Evolutionary conservation across 352 stramenopile genomes (phyloP), one percentile per base, ranked within the genome.

Genomic region (Pythium coloratum): DNA sequence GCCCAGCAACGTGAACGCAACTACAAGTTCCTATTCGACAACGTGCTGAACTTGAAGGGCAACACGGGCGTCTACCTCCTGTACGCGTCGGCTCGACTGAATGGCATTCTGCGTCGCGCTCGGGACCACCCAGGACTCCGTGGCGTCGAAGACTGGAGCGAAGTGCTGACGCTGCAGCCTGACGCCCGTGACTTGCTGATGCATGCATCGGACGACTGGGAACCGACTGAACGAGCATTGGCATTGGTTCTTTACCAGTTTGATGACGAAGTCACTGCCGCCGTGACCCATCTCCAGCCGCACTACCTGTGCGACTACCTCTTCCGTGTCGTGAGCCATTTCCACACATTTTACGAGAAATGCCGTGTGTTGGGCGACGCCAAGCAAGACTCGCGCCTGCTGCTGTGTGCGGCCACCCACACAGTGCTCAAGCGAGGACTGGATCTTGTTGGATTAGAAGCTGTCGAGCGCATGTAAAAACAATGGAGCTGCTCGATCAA

Each of bases 21-120:
- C 69, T 93, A 95, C 80, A 94, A 93, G 72, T 94, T 94, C 59
- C 72, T 88, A 14, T 93, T 92, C 55, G 84, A 90, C 71, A 82
- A 89, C 32, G 84, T 94, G 62, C 77, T 94, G 12, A 87, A 87
- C 51, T 70, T 92, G 40, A 92, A 91, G 69, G 88, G 85, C 59
- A 94, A 94, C 73, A 93, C 88, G 14, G 88, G 84, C 24, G 85
- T 92, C 51, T 95, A 93, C 62, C 76, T 94, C 55, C 76, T 95
- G 73, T 95, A 94, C 55, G 87, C 87, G 38, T 90, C 76, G 26
- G 84, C 87, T 8, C 73, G 87, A 34, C 73, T 95, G 32, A 77
- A 89, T 38, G 85, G 83, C 24, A 93, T 95, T 69, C 66, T 91
- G 24, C 82, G 85, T 42, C 89, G 90, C 40, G 79, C 77, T 9